phyloP scores from a whole-genome alignment of 106 monocot species.

The Acorus calamus region DNA sequence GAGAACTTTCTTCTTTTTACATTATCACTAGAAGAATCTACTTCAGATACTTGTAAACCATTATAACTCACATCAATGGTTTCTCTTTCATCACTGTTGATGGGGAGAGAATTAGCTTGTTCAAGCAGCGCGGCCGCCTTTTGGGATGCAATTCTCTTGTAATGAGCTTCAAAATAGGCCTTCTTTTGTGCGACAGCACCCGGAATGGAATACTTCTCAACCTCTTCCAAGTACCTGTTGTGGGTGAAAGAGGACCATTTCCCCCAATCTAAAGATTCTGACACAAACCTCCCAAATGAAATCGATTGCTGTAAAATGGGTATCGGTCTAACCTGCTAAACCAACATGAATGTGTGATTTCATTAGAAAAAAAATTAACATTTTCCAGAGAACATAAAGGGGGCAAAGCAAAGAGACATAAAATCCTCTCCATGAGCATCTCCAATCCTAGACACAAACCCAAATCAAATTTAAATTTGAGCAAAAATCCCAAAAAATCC shows the following conservation, averaged over 20 bases:
- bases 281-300: constrained; percentile 65
- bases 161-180: constrained; percentile 61
- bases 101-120: constrained; percentile 1
- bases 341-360: not conserved
- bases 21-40: too few species aligned
- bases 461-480: too few species aligned
- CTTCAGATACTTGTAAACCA: too few species aligned
- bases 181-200: constrained; percentile 72
- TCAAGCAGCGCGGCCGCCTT: constrained; percentile 13
- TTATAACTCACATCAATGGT: not conserved
- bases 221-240: constrained; percentile 67
- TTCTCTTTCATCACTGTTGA: not conserved
- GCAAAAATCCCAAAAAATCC: too few species aligned
- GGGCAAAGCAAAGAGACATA: too few species aligned
- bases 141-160: constrained; percentile 35
- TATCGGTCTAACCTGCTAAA: constrained; percentile 6
- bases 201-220: constrained; percentile 35
- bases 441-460: too few species aligned
- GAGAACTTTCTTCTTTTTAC: too few species aligned
- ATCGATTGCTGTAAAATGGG: constrained; percentile 50
- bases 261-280: constrained; percentile 79
- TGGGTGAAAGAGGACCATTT: constrained; percentile 70
- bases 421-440: too few species aligned
- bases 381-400: too few species aligned
- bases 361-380: too few species aligned